Evolutionary conservation across 768 basidiomycete species (phyloP).

Genomic region (Serendipita vermifera): DNA sequence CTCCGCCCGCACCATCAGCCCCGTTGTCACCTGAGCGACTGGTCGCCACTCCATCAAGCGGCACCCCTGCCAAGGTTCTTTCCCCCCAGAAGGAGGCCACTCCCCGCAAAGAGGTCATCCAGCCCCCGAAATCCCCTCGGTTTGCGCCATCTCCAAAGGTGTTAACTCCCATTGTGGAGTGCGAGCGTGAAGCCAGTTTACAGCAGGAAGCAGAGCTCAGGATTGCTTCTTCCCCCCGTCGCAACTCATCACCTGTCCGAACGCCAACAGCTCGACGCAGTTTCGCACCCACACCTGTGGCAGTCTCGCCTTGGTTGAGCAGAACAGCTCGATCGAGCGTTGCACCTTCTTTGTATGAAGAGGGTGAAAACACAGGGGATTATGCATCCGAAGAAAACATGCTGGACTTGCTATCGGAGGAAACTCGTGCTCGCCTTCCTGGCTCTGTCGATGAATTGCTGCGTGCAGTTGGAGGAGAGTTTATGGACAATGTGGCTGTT

Average conservation of each 20-base stretch:
- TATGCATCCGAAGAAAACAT: background rate
- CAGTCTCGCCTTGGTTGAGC: background rate
- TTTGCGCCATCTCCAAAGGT: no score
- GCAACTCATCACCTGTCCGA: background rate
- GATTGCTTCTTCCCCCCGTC: no score
- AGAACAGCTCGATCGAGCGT: background rate
- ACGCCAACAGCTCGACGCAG: background rate
- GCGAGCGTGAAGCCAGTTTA: no score
- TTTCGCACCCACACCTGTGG: background rate
- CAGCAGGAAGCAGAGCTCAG: no score
- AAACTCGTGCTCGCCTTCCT: background rate
- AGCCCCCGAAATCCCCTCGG: no score
- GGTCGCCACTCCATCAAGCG: no score
- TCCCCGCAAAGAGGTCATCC: no score
- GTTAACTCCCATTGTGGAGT: no score
- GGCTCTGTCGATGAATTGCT: background rate
- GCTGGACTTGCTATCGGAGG: background rate
- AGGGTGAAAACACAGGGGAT: background rate
- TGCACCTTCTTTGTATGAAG: background rate
- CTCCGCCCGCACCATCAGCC: background rate
- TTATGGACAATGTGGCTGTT: slow-evolving; percentile 3
- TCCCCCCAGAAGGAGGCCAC: no score
- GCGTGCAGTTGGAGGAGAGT: background rate
- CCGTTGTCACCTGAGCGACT: background rate
- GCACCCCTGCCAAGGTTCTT: no score